Conservation (phyloP, 257 asterid species). For the Solanum ossicruentum region DNA sequence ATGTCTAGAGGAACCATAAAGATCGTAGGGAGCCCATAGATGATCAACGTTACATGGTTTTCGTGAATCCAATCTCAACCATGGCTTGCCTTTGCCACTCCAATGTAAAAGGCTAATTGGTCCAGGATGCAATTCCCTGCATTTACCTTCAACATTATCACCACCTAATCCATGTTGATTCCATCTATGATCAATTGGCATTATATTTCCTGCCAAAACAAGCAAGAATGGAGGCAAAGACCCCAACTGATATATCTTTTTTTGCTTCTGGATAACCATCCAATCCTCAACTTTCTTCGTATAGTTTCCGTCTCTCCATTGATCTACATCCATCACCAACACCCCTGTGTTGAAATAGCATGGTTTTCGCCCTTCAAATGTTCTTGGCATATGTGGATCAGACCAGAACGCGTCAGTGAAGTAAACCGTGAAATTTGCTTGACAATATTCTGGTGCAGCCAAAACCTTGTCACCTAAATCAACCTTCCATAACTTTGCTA, state of each 20-base stretch:
- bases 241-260: conserved; percentile 50
- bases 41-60: conserved; percentile 62
- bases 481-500: conserved; percentile 37
- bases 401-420: conserved; percentile 42
- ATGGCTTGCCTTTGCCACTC: conserved; percentile 88
- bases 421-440: conserved; percentile 47
- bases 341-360: conserved; percentile 68
- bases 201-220: conserved; percentile 50
- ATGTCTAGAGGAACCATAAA: conserved; percentile 28
- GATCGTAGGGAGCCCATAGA: conserved; percentile 80
- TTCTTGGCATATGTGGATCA: conserved; percentile 9
- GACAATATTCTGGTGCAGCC: conserved; percentile 72
- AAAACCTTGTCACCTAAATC: conserved; percentile 38
- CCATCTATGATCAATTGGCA: conserved; percentile 61
- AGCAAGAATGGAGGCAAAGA: conserved; percentile 66
- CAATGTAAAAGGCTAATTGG: conserved; percentile 65
- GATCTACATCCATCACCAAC: conserved; percentile 56
- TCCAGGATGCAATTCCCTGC: conserved; percentile 61
- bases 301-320: conserved; percentile 43
- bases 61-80: conserved; percentile 63
- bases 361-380: conserved; percentile 30
- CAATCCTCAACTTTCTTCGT: conserved; percentile 38
- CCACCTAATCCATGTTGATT: conserved; percentile 77
- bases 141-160: conserved; percentile 58
- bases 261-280: conserved; percentile 56